Conservation (phyloP, 768 basidiomycete species). For the Boletus rubescentipes region DNA sequence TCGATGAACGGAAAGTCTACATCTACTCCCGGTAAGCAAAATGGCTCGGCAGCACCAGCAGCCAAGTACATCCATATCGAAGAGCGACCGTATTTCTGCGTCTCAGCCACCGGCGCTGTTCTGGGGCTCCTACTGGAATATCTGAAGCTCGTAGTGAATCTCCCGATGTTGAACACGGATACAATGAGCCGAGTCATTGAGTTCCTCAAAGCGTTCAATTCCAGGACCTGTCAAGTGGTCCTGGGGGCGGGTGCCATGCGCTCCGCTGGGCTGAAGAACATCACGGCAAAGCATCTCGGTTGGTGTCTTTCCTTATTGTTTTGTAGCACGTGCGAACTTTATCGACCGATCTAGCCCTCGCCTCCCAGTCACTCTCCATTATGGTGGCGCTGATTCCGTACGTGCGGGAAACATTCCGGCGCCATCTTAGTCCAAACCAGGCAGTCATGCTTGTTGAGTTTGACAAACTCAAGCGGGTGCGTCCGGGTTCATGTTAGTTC, state of each 20-base stretch:
- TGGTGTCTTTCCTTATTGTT: conserved; percentile 28
- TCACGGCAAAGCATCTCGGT: conserved; percentile 98
- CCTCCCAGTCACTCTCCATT: conserved; percentile 93
- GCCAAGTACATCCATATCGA: conserved; percentile 76
- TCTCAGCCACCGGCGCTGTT: conserved; percentile 79
- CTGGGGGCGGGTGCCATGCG: conserved; percentile 99
- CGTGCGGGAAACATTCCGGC: conserved; percentile 89
- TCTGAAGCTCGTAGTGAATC: conserved; percentile 81
- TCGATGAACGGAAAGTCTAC: conserved; percentile 10
- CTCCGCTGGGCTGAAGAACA: conserved; percentile 95
- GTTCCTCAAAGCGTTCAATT: conserved; percentile 97
- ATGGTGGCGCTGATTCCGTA: conserved; percentile 94
- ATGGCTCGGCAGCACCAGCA: conserved; percentile 27
- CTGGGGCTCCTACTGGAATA: conserved; percentile 80
- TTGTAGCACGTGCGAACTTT: conserved; percentile 13
- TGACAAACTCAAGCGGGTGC: conserved; percentile 93
- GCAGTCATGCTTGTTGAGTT: conserved; percentile 97
- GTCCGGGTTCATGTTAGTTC: conserved; percentile 28
- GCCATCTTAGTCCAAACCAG: conserved; percentile 92
- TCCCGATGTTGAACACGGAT: conserved; percentile 88
- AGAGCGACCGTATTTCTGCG: conserved; percentile 80
- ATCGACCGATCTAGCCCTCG: conserved; percentile 61
- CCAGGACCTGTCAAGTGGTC: conserved; percentile 96
- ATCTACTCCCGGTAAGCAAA: conserved; percentile 20
- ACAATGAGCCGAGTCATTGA: conserved; percentile 94